Evolutionary conservation across 306 rosid species (phyloP), one percentile per base, ranked within the genome.

Genomic region (Quercus suber): DNA sequence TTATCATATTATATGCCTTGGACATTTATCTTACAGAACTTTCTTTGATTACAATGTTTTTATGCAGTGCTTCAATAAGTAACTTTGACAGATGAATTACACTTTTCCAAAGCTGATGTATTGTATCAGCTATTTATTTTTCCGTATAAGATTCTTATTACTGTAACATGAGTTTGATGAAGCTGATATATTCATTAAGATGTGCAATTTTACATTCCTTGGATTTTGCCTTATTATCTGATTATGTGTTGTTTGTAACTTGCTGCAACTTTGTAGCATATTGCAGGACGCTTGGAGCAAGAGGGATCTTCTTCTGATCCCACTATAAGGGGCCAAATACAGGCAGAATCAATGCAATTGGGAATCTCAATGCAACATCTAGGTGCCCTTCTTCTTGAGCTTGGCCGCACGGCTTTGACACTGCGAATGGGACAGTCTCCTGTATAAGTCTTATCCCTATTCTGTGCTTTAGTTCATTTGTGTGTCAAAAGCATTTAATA

Each of bases 391-490:
- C 84, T 96, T 73, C 93, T 96, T 77, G 99, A 96, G 93, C 96
- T 96, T 82, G 98, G 98, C 77, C 99, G 99, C 20, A 84, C 98
- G n/a, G 88, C 93, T 77, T 80, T 91, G 92, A 96, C 99, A 19
- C 84, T 96, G 75, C 98, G 92, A 0, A 83, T 96, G 96, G 99
- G 97, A 55, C 96, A 75, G 73, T 83, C 98, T 82, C 81, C 93
- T 80, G 99, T 96, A 93, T 79, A 97, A 61, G 74, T 80, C 75
- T 81, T 57, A 41, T 81, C 73, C 70, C 79, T 75, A 78, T 73
- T 45, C 5, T 25, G 69, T 78, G 76, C 51, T 73, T 74, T 83
- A 71, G 52, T 70, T 60, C 55, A 73, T 79, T 78, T 43, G 25
- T 76, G 65, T 64, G 67, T 19, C 77, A 73, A 75, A 59, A 51